Evolutionary conservation across 768 basidiomycete genomes (phyloP), one percentile per base, ranked within the genome.

Genomic region (Psilocybe tampanensis): DNA sequence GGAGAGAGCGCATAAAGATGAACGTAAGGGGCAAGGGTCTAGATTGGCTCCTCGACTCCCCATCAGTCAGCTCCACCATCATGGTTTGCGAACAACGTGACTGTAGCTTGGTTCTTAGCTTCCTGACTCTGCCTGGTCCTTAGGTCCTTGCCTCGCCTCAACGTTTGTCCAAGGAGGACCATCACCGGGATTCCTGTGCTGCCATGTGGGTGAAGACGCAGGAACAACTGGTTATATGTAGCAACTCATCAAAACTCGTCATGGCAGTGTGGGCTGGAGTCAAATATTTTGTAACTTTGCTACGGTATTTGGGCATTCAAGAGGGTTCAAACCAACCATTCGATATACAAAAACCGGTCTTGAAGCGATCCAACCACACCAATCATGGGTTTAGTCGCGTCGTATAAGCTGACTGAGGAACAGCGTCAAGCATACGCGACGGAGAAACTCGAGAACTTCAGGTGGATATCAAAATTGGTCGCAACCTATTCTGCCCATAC

Each of bases 381-480:
- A 43, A 41, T 44, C 26, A 62, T 60, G 60, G 43, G 47, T 42
- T 54, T 56, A 24, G 39, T 42, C 8, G 54, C 43, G 21, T 44
- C 54, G 21, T 52, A 59, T 34, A 41, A 47, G n/a, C 66, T 79
- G 44, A 76, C 77, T 2, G 73, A 76, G 36, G 72, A 74, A 36
- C 79, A 82, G 60, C 70, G 72, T 60, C 69, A 64, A 50, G 79
- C 83, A 77, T 85, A 86, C 63, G 70, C 78, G 11, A 68, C 77
- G 17, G 85, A 86, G 66, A 78, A 76, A 58, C 67, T 76, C 43
- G 72, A 74, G 44, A 86, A 86, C 66, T 86, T 86, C 62, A 80
- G 85, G 15, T 80, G 74, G 72, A 78, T 85, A 51, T 74, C 77
- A 51, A 77, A 76, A 63, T 47, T 84, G 6, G 62, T 82, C 2